These are phyloP conservation scores for Meyerozyma athensensis DNA, from an alignment of 1,139 yeast genomes.

Conservation along the genomic window DNA sequence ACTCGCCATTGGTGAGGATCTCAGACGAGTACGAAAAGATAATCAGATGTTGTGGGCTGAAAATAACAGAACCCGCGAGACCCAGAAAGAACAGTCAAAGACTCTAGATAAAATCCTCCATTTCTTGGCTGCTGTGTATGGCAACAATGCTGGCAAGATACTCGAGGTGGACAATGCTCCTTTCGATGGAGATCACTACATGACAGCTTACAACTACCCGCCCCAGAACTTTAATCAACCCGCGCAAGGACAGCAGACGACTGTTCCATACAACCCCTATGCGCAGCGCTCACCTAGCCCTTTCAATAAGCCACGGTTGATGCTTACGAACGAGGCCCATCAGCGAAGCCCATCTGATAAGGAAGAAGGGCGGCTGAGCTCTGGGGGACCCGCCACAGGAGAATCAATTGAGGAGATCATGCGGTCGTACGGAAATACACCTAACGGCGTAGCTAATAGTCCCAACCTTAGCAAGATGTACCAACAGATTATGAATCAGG, in stretches of 20 bases:
- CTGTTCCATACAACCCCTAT: constrained; percentile 8
- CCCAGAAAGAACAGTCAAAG: constrained; percentile 79
- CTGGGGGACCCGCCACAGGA: too few species aligned
- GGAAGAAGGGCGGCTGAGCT: background rate
- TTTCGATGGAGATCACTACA: constrained; percentile 14
- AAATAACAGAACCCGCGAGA: constrained; percentile 74
- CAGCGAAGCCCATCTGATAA: constrained; percentile 13
- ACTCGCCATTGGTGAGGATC: constrained; percentile 74
- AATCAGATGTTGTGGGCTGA: constrained; percentile 92
- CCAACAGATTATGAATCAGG: constrained; percentile 29
- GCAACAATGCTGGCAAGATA: constrained; percentile 53
- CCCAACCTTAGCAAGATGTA: constrained; percentile 25
- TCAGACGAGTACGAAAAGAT: constrained; percentile 76
- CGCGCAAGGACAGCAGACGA: constrained; percentile 8
- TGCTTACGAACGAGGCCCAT: constrained; percentile 42
- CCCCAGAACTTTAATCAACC: constrained; percentile 5
- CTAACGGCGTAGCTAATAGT: constrained; percentile 11
- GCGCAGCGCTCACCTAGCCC: constrained; percentile 17
- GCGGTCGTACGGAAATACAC: constrained; percentile 25
- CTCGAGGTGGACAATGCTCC: constrained; percentile 29
- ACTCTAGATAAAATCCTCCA: constrained; percentile 84
- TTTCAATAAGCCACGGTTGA: constrained; percentile 32
- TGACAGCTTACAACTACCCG: constrained; percentile 17
- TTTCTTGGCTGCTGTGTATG: constrained; percentile 80
- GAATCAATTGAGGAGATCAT: constrained; percentile 37